Evolutionary conservation across 768 basidiomycete species (phyloP), one percentile per base, ranked within the genome.

Genomic region (Pleurotus tuoliensis): DNA sequence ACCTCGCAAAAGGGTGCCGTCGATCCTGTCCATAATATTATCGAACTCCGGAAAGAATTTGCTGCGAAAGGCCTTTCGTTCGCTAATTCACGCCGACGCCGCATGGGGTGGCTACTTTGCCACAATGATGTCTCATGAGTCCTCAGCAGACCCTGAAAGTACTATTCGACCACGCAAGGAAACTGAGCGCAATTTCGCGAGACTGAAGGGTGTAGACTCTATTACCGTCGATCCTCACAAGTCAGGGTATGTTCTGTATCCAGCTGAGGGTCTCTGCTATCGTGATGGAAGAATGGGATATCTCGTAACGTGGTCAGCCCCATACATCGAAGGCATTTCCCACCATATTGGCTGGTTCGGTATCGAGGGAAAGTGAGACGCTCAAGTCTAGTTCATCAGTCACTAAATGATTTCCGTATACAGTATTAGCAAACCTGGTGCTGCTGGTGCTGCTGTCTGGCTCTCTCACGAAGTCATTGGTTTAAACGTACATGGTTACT

Each of bases 81-180:
- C 59, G 30, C 76, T 16, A 57, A 57, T 79, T 4, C 77, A 78
- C 51, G 73, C 69, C 15, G 77, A 80, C 56, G 77, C 72, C 4
- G 78, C 78, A 1, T 79, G 77, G 78, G 78, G 78, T 4, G 74
- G 72, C 4, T 80, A 79, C 61, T 80, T 78, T 56, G 63, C 69
- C 3, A 66, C 68, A 3, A 69, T 70, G 61, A 58, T 72, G 30
- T 64, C 48, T n/a, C 24, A 64, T 27, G 62, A 64, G 30, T 55
- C 46, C 22, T 47, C 55, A 9, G 51, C 41, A n/a, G 46, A 54
- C 16, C 45, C 48, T 20, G 51, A 53, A 40, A 43, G 55, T 48
- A 56, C 47, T 50, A 20, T 55, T 12, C 12, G 30, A 16, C 40
- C 45, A 9, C 15, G 7, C n/a, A 22, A 15, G n/a, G 38, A 22